Evolutionary conservation across 2,329 filamentous ascomycete genomes (phyloP), one percentile per base, ranked within the genome.

Genomic region (Cryphonectria nitschkei): DNA sequence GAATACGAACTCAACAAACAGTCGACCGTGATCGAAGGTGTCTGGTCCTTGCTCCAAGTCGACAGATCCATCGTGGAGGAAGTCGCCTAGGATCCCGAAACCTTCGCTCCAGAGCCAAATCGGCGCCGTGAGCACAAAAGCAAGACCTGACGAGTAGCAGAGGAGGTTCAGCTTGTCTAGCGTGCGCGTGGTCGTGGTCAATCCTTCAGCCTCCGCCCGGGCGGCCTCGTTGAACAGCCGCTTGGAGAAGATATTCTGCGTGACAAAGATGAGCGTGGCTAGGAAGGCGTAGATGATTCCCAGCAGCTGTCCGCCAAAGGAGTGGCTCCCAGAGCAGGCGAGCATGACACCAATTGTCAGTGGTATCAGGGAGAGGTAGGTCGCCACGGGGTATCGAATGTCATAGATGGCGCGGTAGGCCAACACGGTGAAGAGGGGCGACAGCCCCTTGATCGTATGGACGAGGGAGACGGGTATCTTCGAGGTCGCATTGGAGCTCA

Each of bases 201-300:
- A 80, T 0, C 88, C 88, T 68, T 97, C 93, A 9, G 90, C 89
- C 81, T 98, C 95, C 2, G 93, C 93, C 71, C 90, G 90, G 8
- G 94, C 92, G 8, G 93, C 94, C 78, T 98, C 95, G 80, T 98
- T 99, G 85, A 99, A 99, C 13, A 99, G 89, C 75, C 94, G 93
- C 82, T 99, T 99, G 29, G 95, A 98, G 75, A 98, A 97, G 70
- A 99, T 99, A 79, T 99, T 99, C 79, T 99, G 96, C 0, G 94
- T 96, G 50, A 99, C 96, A 78, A 99, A 99, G 74, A 98, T 92
- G 69, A 98, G 84, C 9, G 96, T 94, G n/a, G 94, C 95, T 46
- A 93, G 84, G 52, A 99, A 91, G 3, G 96, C 95, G 77, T 95
- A 95, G 14, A 95, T 77, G 26, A 99, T 92, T n/a, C 96, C 96